Evolutionary conservation across 352 stramenopile genomes (phyloP).

Genomic region (Globisporangium middletonii): DNA sequence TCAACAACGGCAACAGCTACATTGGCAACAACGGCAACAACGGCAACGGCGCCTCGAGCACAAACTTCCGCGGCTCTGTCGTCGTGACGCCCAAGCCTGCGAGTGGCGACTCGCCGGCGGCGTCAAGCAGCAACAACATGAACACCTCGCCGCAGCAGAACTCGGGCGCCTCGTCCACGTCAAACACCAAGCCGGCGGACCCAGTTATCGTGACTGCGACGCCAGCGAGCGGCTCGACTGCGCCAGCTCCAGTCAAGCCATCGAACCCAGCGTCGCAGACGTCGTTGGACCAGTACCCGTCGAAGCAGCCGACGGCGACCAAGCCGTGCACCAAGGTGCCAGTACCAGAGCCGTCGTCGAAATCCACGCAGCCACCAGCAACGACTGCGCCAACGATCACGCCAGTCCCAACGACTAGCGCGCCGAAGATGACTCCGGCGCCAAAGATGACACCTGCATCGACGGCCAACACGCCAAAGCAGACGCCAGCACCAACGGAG

Average conservation of each 20-base stretch:
- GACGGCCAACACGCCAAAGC: conserved; percentile 2
- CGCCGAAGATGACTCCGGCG: conserved; percentile 5
- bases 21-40: conserved; percentile 1
- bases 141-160: conserved; percentile 15
- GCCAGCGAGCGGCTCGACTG: conserved; percentile 1
- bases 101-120: not conserved
- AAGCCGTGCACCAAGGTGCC: conserved; percentile 13
- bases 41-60: conserved; percentile 3
- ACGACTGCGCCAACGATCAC: conserved; percentile 2
- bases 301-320: conserved; percentile 9
- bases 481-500: conserved; percentile 4
- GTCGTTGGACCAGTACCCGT: conserved; percentile 10
- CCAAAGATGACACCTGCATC: conserved; percentile 4
- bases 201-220: conserved; percentile 1
- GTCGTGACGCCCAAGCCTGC: conserved; percentile 2
- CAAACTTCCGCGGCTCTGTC: conserved; percentile 9
- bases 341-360: not conserved
- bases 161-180: conserved; percentile 10
- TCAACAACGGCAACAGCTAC: not conserved
- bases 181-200: conserved; percentile 4
- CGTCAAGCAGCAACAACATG: conserved; percentile 3
- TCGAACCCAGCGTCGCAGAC: conserved; percentile 8
- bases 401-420: conserved; percentile 1
- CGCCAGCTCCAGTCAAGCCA: conserved; percentile 1
- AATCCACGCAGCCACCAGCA: conserved; percentile 2